phyloP scores from a whole-genome alignment of 148 eudicot genomes.

The Chenopodium suecicum region DNA sequence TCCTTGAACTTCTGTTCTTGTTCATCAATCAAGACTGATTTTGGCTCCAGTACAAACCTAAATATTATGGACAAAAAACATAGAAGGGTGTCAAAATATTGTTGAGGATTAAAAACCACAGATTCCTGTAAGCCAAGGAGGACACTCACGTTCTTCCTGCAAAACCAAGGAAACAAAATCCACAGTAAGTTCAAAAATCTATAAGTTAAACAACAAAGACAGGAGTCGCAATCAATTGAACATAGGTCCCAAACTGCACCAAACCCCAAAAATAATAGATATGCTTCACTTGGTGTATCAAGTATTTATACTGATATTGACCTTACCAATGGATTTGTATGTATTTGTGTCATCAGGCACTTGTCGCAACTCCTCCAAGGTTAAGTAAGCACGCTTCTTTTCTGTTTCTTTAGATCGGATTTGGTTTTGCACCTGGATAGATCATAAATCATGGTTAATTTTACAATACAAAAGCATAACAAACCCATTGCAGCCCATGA shows the following conservation, averaged over 20 bases:
- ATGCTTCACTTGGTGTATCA: neutral
- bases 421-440: constrained; percentile 70
- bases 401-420: constrained; percentile 82
- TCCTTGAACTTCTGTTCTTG: constrained; percentile 82
- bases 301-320: neutral
- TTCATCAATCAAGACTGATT: constrained; percentile 72
- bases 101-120: neutral
- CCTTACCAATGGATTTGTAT: constrained; percentile 85
- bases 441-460: constrained; percentile 10
- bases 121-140: constrained; percentile 15
- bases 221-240: neutral
- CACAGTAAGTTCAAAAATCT: neutral
- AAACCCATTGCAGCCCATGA: neutral
- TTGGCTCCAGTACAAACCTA: constrained; percentile 95
- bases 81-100: neutral
- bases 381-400: constrained; percentile 90
- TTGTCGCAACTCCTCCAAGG: constrained; percentile 84
- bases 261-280: neutral
- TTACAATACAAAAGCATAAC: neutral
- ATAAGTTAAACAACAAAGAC: neutral
- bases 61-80: constrained; percentile 12
- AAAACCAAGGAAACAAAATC: constrained; percentile 33
- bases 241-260: neutral
- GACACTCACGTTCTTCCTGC: constrained; percentile 91
- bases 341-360: constrained; percentile 89